A percentile compares a stretch with the other conserved stretches of the same genome.
These are phyloP conservation scores for Cladophialophora yegresii DNA, from an alignment of 2,329 filamentous ascomycete species.

Conservation along the genomic window DNA sequence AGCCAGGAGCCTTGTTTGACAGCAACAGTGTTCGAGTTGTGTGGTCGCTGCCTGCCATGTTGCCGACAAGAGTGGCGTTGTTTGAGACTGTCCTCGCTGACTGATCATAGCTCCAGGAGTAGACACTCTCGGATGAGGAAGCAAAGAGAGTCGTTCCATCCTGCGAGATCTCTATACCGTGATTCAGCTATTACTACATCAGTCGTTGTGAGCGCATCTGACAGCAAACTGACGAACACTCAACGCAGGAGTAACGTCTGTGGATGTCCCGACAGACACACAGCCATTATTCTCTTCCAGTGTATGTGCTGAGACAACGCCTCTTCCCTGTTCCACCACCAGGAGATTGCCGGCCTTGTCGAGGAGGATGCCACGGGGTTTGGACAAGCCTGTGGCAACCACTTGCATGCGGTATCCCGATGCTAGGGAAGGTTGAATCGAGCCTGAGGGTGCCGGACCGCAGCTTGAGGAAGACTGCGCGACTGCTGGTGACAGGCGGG, in stretches of 20 bases:
- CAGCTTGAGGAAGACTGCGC: slow-evolving; percentile 31
- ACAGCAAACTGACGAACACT: slow-evolving; percentile 25
- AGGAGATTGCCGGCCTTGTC: slow-evolving; percentile 52
- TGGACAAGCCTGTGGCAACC: slow-evolving; percentile 49
- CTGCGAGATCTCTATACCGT: slow-evolving; percentile 54
- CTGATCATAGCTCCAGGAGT: slow-evolving; percentile 67
- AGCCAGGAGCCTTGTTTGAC: slow-evolving; percentile 56
- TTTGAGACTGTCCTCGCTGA: slow-evolving; percentile 50
- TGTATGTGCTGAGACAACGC: slow-evolving; percentile 44
- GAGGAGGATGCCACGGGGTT: slow-evolving; percentile 52
- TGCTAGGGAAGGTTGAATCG: slow-evolving; percentile 35
- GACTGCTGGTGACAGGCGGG: slow-evolving; percentile 5
- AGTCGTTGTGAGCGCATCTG: slow-evolving; percentile 1
- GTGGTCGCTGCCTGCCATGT: slow-evolving; percentile 65
- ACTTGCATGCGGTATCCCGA: slow-evolving; percentile 44
- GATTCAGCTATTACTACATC: slow-evolving; percentile 45
- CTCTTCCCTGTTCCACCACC: slow-evolving; percentile 49
- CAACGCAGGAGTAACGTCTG: slow-evolving; percentile 27
- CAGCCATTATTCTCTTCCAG: slow-evolving; percentile 43
- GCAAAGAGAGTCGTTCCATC: slow-evolving; percentile 56
- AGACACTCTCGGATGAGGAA: slow-evolving; percentile 62
- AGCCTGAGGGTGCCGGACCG: slow-evolving; percentile 33
- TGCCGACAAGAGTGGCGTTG: slow-evolving; percentile 57
- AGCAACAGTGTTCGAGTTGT: slow-evolving; percentile 67
- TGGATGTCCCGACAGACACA: slow-evolving; percentile 33